Percentiles rank a stretch among this genome's conserved stretches.
These are phyloP conservation scores for Pugionium cornutum DNA, from an alignment of 345 rosid genomes.

Conservation along the genomic window DNA sequence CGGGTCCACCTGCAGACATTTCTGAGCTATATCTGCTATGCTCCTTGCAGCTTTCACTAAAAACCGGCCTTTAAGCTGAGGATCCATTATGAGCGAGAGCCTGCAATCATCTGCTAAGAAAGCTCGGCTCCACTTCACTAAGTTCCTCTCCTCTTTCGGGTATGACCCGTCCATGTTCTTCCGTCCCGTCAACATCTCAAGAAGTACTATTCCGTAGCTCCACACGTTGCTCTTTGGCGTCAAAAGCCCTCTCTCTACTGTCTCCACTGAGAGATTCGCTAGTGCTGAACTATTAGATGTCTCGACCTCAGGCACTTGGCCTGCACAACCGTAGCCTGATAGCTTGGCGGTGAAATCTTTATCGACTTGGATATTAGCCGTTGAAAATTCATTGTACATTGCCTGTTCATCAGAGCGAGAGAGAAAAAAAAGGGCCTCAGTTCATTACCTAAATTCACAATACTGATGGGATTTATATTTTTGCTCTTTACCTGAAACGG, in stretches of 20 bases:
- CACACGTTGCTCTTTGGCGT: conserved; percentile 98
- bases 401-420: conserved; percentile 54
- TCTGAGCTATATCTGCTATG: conserved; percentile 79
- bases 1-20: conserved; percentile 87
- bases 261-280: conserved; percentile 87
- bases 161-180: conserved; percentile 76
- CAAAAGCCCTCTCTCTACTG: conserved; percentile 80
- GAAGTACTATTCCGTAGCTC: conserved; percentile 93
- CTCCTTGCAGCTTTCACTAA: conserved; percentile 77
- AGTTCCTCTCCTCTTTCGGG: conserved; percentile 85
- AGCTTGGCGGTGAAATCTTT: conserved; percentile 98
- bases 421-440: too few species aligned
- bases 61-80: conserved; percentile 85
- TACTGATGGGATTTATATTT: too few species aligned
- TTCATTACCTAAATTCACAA: too few species aligned
- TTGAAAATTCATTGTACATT: conserved; percentile 92
- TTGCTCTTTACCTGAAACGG: conserved; percentile 78
- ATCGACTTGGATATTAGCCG: conserved; percentile 90
- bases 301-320: conserved; percentile 74
- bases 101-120: conserved; percentile 84
- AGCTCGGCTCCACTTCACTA: conserved; percentile 92
- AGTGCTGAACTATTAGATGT: conserved; percentile 65
- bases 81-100: conserved; percentile 88
- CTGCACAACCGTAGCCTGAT: conserved; percentile 91
- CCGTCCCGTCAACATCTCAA: conserved; percentile 86